Evolutionary conservation across 2,329 filamentous ascomycete species (phyloP).

Genomic region (Didymella exigua): DNA sequence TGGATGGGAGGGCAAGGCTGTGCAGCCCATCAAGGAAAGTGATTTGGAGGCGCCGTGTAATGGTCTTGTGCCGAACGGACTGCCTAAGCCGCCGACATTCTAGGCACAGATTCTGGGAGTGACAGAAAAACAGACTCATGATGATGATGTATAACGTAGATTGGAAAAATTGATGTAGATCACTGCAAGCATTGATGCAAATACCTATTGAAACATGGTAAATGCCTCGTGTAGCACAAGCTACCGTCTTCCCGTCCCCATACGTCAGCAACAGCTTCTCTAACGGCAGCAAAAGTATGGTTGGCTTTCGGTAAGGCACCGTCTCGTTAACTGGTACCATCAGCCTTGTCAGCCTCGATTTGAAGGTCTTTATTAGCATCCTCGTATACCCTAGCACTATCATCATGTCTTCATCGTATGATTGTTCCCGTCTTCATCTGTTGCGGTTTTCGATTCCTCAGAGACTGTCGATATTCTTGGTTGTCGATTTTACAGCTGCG

Average conservation of each 20-base stretch:
- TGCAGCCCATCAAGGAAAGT: slow-evolving; percentile 25
- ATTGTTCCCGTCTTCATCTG: neutral
- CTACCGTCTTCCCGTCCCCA: neutral
- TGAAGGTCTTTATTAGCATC: neutral
- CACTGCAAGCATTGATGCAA: no score
- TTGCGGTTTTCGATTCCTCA: neutral
- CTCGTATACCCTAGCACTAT: no score
- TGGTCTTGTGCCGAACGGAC: slow-evolving; percentile 16
- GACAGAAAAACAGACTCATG: neutral
- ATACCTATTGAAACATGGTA: no score
- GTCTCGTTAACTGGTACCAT: no score
- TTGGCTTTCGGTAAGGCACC: neutral
- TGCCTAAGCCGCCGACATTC: slow-evolving; percentile 12
- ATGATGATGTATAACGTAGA: neutral
- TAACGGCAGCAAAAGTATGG: neutral
- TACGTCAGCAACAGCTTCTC: neutral
- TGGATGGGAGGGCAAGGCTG: slow-evolving; percentile 23
- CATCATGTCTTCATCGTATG: neutral
- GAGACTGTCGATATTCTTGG: neutral
- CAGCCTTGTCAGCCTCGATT: neutral
- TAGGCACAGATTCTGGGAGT: neutral
- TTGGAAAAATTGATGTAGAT: no score
- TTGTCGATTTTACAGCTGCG: neutral
- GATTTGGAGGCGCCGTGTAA: slow-evolving; percentile 29
- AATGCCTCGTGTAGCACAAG: no score